Conservation (phyloP, 2,329 filamentous ascomycete species). For the Talaromyces verruculosus region DNA sequence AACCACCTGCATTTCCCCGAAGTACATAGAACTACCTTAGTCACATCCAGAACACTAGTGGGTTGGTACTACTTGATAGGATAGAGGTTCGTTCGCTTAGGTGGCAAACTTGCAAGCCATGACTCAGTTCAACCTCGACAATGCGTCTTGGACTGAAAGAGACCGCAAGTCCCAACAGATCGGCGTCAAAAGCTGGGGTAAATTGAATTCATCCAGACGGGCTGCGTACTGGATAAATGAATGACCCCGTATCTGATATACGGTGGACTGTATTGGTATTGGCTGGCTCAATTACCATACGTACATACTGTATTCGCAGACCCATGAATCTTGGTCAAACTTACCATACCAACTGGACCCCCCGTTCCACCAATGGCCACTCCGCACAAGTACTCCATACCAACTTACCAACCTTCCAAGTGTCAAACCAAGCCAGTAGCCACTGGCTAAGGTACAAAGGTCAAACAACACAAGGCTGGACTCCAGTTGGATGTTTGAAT, state of each 20-base stretch:
- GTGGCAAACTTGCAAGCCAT: background rate
- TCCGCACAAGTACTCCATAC: background rate
- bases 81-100: background rate
- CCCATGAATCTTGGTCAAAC: background rate
- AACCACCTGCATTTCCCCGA: background rate
- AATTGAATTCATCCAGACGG: background rate
- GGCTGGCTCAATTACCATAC: background rate
- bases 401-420: background rate
- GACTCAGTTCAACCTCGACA: background rate
- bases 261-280: too few species aligned
- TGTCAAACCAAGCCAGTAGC: background rate
- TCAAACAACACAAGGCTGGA: background rate
- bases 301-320: background rate
- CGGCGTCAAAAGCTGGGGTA: conserved; percentile 5
- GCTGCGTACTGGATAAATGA: background rate
- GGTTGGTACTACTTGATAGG: background rate
- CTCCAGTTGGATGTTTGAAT: background rate
- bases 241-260: too few species aligned
- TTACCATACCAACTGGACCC: background rate
- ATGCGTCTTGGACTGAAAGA: background rate
- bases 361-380: background rate
- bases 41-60: background rate
- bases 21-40: background rate
- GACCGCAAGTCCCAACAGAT: background rate
- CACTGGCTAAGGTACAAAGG: background rate